Base-by-base conservation (phyloP, 805 yeast species). In the Komagataella pastoris region DNA sequence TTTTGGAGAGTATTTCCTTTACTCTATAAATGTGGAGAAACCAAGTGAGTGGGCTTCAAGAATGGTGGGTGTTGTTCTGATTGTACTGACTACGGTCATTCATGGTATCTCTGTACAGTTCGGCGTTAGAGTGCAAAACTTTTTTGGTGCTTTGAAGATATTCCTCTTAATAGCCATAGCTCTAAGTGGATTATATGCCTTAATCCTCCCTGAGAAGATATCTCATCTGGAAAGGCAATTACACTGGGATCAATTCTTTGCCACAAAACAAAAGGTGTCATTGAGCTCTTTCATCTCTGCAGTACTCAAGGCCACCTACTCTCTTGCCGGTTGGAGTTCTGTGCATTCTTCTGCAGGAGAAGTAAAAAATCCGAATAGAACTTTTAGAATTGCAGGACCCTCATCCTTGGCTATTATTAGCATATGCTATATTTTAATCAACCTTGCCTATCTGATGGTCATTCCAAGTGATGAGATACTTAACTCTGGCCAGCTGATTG, bases 121-220 rank as follows among this genome's bases (percentile, higher is more conserved):
- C 55, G 90, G 90, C 0, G 73, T 85, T 1, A 60, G 65, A 14
- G 67, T 83, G 12, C 89, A 84, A 59, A 84, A 83, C 57, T 54
- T 76, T 10, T 63, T 84, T 3, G 91, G 93, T 0, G 72, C 71
- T 6, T 58, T 85, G 60, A 85, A 85, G 61, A 60, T 85, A 48
- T 60, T 68, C 3, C 64, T 85, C 30, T 70, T 84, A 46, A 72
- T 64, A 0, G 61, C 81, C 1, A 77, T 85, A 72, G 69, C 79
- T 2, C 49, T 73, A 3, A 76, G 84, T 0, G 87, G 90, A 0
- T 17, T 81, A 2, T 83, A 79, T 57, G 81, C 77, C 3, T 55
- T 79, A n/a, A 44, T 70, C 1, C 56, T 77, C n/a, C 85, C 78
- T n/a, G 59, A 64, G 46, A 68, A 67, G 0, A 44, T 69, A 3